A percentile compares a stretch with the other conserved stretches of the same genome.
phyloP scores from a whole-genome alignment of 2,329 filamentous ascomycete genomes.

The Exutisphaerella laricina region DNA sequence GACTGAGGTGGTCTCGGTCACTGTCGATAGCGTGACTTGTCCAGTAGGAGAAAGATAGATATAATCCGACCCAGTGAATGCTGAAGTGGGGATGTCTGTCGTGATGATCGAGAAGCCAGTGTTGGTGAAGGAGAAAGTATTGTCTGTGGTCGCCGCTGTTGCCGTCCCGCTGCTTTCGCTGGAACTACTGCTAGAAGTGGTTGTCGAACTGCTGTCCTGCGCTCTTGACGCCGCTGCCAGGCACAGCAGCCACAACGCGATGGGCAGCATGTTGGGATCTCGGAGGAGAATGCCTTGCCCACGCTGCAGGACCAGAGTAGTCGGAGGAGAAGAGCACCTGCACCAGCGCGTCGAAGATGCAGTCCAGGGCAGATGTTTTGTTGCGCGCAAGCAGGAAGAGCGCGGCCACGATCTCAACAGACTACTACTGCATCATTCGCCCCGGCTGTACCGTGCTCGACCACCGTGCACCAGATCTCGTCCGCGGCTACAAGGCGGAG shows the following conservation, averaged over 20 bases:
- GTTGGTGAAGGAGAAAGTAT: slow-evolving; percentile 24
- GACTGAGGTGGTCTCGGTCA: slow-evolving; percentile 39
- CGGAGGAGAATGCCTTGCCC: not conserved
- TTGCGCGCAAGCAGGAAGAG: not conserved
- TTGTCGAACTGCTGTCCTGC: slow-evolving; percentile 19
- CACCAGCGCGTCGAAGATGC: not conserved
- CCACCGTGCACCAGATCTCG: not conserved
- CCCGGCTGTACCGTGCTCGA: too few relatives aligned
- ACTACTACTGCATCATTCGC: too few relatives aligned
- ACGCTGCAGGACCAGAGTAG: not conserved
- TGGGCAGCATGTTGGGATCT: slow-evolving; percentile 25
- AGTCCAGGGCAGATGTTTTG: not conserved
- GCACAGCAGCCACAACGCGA: slow-evolving; percentile 29
- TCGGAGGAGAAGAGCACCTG: too few relatives aligned
- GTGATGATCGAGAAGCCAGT: slow-evolving; percentile 22
- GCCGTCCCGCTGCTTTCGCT: not conserved
- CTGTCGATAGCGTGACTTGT: slow-evolving; percentile 30
- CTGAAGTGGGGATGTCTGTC: slow-evolving; percentile 17
- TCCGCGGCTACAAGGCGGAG: not conserved
- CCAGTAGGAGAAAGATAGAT: slow-evolving; percentile 25
- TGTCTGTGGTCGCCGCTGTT: not conserved
- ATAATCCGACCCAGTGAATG: slow-evolving; percentile 26
- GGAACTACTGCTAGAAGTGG: not conserved
- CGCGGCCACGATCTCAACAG: not conserved
- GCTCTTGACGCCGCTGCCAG: slow-evolving; percentile 31